Evolutionary conservation across 2,329 filamentous ascomycete genomes (phyloP), one percentile per base, ranked within the genome.

Genomic region (Phialophora tarda): DNA sequence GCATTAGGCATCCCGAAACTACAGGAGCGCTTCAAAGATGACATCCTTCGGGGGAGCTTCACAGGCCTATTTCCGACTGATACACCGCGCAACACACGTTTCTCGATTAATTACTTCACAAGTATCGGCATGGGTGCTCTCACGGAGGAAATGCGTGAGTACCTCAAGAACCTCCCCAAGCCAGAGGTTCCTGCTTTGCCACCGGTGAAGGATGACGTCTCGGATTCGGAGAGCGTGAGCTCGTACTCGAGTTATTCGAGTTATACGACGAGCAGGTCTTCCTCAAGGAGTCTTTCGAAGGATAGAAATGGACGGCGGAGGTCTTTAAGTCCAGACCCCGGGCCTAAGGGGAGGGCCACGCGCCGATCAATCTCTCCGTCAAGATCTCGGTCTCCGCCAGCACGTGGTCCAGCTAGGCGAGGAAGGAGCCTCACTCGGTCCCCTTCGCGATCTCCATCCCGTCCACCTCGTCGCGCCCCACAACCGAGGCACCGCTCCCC

Each of bases 51-150:
- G 67, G 88, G 92, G 58, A 91, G 87, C 76, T 87, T 97, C 66
- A 87, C 89, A 47, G 94, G 94, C 32, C 82, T 99, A 51, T 98
- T 99, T 83, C 95, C 95, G 0, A 89, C 84, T 67, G 93, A 98
- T 77, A 92, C 93, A 74, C 88, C 93, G 26, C 89, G 91, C 75
- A 95, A 97, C 79, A 93, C 93, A 47, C 89, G 94, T 62, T 99
- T 99, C 83, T 92, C 93, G 59, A 97, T 99, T 88, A 99, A 99
- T 80, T 99, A 97, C 84, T 98, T 99, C 78, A 99, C 95, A 10
- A 95, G 93, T 74, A 96, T 99, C 74, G 93, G 93, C 65, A 96
- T 99, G 91, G 95, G 95, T 76, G 88, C 87, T 26, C 85, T 99
- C 68, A 99, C 95, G 1, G 95, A 99, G 76, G 91, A 93, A 71